Conservation (phyloP, 2,329 filamentous ascomycete genomes). For the Raffaelea albimanens region DNA sequence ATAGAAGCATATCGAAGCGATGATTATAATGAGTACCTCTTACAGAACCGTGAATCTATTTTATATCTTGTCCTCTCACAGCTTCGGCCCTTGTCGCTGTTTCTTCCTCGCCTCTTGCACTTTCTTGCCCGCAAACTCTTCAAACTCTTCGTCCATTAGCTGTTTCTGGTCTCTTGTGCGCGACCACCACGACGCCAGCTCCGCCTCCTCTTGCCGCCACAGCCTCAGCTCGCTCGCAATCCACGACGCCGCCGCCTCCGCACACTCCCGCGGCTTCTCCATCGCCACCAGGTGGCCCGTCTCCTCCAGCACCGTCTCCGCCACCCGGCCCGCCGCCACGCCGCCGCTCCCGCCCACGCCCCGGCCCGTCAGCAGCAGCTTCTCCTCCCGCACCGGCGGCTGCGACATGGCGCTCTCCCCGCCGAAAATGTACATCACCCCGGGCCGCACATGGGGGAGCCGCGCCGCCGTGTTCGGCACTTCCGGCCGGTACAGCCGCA, state of each 20-base stretch:
- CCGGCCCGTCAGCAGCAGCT: constrained; percentile 53
- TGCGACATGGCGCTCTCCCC: constrained; percentile 45
- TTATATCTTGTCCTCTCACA: constrained; percentile 2
- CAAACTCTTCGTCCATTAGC: constrained; percentile 45
- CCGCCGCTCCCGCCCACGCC: constrained; percentile 62
- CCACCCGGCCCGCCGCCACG: constrained; percentile 54
- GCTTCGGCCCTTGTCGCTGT: constrained; percentile 1
- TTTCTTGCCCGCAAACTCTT: constrained; percentile 4
- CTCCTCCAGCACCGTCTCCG: constrained; percentile 51
- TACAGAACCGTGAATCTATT: no score
- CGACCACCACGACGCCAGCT: constrained; percentile 45
- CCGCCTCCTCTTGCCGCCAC: constrained; percentile 48
- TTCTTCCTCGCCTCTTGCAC: background rate
- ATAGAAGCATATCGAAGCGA: no score
- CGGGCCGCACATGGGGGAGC: constrained; percentile 53
- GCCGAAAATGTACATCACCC: constrained; percentile 62
- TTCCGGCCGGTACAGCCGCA: constrained; percentile 61
- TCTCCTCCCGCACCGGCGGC: constrained; percentile 40
- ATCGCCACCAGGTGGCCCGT: constrained; percentile 77
- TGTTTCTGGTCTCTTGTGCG: constrained; percentile 43
- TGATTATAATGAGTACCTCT: no score
- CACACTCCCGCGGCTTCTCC: constrained; percentile 62
- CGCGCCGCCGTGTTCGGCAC: constrained; percentile 43
- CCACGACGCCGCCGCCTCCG: constrained; percentile 48
- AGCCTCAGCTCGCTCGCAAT: constrained; percentile 42